phyloP scores from a whole-genome alignment of 1,284 basidiomycete species.

The Lentinus polychrous region DNA sequence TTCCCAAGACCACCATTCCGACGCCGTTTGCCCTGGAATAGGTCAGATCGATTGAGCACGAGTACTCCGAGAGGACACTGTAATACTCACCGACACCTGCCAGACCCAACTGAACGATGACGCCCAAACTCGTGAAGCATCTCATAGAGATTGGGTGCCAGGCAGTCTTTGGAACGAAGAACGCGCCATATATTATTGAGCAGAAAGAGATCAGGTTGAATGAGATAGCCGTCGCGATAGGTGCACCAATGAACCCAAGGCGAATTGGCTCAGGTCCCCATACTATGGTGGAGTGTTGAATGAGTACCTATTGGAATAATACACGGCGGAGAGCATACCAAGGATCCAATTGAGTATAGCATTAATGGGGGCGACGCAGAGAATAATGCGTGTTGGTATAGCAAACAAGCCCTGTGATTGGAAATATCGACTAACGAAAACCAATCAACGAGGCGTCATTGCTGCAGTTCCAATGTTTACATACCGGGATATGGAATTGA shows the following conservation, averaged over 20 bases:
- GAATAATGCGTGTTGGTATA: constrained; percentile 82
- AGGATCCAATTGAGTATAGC: constrained; percentile 79
- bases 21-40: constrained; percentile 45
- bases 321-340: constrained; percentile 32
- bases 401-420: constrained; percentile 86
- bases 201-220: constrained; percentile 78
- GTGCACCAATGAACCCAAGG: constrained; percentile 91
- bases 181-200: constrained; percentile 68
- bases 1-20: constrained; percentile 94
- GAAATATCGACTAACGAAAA: constrained; percentile 64
- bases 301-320: background rate
- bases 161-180: constrained; percentile 71
- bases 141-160: constrained; percentile 76
- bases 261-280: constrained; percentile 77
- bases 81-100: constrained; percentile 57
- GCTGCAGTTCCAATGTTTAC: constrained; percentile 17
- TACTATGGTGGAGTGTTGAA: constrained; percentile 35
- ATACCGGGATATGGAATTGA: constrained; percentile 64
- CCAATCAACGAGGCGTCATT: constrained; percentile 22
- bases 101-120: constrained; percentile 69
- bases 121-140: constrained; percentile 66
- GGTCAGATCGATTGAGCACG: background rate
- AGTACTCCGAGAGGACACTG: background rate
- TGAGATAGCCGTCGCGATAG: constrained; percentile 82
- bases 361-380: constrained; percentile 85